Evolutionary conservation across 2,329 filamentous ascomycete species (phyloP).

Genomic region (Nothophaeocryptopus gaeumannii): DNA sequence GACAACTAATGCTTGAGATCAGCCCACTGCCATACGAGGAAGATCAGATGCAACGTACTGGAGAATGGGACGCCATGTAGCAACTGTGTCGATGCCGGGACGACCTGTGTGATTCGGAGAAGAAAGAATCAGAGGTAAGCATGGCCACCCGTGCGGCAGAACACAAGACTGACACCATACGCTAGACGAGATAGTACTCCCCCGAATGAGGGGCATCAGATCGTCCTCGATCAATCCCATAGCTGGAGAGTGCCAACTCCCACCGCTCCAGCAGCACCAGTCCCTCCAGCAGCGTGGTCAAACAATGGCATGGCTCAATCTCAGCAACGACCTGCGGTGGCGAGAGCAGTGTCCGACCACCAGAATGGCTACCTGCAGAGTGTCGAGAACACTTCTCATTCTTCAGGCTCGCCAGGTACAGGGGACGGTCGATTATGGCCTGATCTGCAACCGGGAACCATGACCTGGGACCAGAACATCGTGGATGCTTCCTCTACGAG

Average conservation of each 20-base stretch:
- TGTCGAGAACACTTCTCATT: constrained; percentile 20
- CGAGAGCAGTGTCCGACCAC: constrained; percentile 7
- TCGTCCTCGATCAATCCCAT: constrained; percentile 21
- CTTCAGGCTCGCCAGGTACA: constrained; percentile 20
- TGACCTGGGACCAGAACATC: constrained; percentile 21
- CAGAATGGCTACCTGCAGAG: constrained; percentile 9
- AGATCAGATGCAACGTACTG: constrained; percentile 23
- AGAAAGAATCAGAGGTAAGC: constrained; percentile 24
- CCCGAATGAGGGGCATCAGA: constrained; percentile 18
- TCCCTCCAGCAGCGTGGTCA: constrained; percentile 6
- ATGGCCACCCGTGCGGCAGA: background rate
- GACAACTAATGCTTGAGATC: background rate
- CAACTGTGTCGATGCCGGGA: constrained; percentile 23
- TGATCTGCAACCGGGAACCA: constrained; percentile 14
- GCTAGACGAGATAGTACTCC: constrained; percentile 24
- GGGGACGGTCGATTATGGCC: constrained; percentile 17
- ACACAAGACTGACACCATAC: background rate
- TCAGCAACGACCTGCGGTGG: constrained; percentile 12
- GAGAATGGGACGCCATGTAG: constrained; percentile 23
- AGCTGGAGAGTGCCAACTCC: constrained; percentile 22
- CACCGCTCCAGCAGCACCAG: constrained; percentile 7
- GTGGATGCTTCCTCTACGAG: constrained; percentile 21
- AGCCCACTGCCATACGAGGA: constrained; percentile 1
- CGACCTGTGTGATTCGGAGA: constrained; percentile 19
- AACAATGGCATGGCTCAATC: background rate